Base-by-base conservation (phyloP, 208 protist species). In the Acanthamoeba divionensis region DNA sequence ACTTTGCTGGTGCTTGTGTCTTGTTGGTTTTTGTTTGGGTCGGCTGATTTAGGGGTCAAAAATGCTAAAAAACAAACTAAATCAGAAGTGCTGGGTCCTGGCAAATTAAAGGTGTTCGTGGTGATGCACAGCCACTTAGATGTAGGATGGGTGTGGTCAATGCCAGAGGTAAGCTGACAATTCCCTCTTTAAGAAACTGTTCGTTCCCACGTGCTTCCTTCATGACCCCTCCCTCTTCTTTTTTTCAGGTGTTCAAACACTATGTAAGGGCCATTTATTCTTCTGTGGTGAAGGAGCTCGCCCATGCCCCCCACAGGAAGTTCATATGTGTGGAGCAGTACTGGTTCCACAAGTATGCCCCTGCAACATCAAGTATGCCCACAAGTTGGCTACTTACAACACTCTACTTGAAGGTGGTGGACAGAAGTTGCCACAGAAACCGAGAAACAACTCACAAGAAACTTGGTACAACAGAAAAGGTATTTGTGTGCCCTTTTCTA, bases 291-390 rank as follows among this genome's bases (percentile, higher is more conserved):
- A 50, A 85, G 21, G 55, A 73, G 36, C 80, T 85, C 15, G 26
- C 55, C 15, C 15, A 24, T 4, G 69, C 71, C 69, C 63, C 69
- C 62, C 15, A 41, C 24, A n/a, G 62, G 18, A 18, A 36, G 62
- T 89, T 89, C 69, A 79, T 83, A 18, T 73, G 15, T 36, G 80
- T 89, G 26, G 80, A 89, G 80, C 21, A 52, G 73, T 67, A 66
- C 73, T 29, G 55, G 24, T 24, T 63, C 4, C 26, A 63, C 55
- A 63, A 29, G 55, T 29, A 29, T 63, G 55, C 55, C 55, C n/a
- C 55, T 6, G n/a, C 1, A 63, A 24, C 55, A 63, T 31, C 24
- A 63, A 63, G 55, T 63, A 7, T 41, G 36, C 5, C 36, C 36
- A 6, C 36, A 41, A 41, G 36, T 1, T 5, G 5, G 36, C 36